These are phyloP conservation scores for Sporobolomyces pararoseus DNA, from an alignment of 768 basidiomycete genomes.

Conservation along the genomic window DNA sequence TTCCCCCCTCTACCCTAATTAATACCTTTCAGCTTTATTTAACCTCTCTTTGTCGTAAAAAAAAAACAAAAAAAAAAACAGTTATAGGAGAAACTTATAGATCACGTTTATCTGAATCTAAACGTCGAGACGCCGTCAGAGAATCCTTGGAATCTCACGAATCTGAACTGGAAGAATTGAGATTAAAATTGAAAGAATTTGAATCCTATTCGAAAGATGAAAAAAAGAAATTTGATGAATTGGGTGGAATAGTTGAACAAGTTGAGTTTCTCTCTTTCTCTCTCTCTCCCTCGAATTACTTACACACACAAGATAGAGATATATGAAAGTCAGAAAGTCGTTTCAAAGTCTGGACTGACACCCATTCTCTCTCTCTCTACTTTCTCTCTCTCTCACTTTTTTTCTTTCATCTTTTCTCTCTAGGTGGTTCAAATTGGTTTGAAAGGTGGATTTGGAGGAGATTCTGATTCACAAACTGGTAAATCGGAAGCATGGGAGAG, in stretches of 20 bases:
- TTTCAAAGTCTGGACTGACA: too few relatives aligned
- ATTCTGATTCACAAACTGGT: neutral
- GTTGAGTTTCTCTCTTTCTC: neutral
- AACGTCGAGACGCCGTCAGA: conserved; percentile 23
- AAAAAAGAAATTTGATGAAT: conserved; percentile 9
- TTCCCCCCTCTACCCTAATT: neutral
- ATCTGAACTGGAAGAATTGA: conserved; percentile 7
- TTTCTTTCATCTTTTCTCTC: too few relatives aligned
- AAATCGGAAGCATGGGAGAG: conserved; percentile 17
- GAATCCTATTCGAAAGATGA: neutral
- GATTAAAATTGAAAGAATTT: conserved; percentile 3
- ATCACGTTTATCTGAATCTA: conserved; percentile 9
- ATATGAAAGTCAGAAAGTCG: too few relatives aligned
- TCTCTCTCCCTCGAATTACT: neutral
- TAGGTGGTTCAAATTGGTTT: conserved; percentile 39
- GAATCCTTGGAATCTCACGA: conserved; percentile 28
- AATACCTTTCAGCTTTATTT: neutral
- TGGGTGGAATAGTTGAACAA: conserved; percentile 35
- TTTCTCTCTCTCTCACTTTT: too few relatives aligned
- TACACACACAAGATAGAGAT: too few relatives aligned
- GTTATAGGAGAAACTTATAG: conserved; percentile 40
- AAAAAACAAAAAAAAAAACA: neutral
- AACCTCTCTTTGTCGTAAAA: neutral
- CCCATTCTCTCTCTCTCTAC: too few relatives aligned
- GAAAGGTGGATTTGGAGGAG: conserved; percentile 33